These are phyloP conservation scores for Sphaerosporella brunnea DNA, from an alignment of 495 filamentous ascomycete species.

Conservation along the genomic window DNA sequence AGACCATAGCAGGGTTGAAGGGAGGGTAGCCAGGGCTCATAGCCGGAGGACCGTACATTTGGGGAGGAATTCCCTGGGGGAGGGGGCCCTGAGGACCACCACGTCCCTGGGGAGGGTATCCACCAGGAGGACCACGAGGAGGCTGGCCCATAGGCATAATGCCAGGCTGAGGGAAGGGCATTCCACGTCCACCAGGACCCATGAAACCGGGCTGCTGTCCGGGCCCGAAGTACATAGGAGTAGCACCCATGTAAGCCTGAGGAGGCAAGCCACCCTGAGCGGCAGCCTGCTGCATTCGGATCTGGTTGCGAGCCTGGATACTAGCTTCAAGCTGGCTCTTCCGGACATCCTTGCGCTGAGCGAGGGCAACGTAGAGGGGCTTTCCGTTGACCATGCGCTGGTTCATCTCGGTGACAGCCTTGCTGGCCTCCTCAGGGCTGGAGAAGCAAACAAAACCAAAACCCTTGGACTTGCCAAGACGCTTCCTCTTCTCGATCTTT, in stretches of 20 bases:
- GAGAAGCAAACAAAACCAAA: slow-evolving; percentile 99
- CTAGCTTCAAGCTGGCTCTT: slow-evolving; percentile 97
- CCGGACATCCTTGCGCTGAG: slow-evolving; percentile 97
- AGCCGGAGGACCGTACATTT: slow-evolving; percentile 26
- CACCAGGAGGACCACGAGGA: slow-evolving; percentile 42
- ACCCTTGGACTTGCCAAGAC: slow-evolving; percentile 93
- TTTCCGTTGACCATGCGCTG: slow-evolving; percentile 96
- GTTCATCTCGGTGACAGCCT: slow-evolving; percentile 98
- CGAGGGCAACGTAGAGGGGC: slow-evolving; percentile 92
- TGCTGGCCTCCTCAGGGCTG: slow-evolving; percentile 96
- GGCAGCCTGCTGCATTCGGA: slow-evolving; percentile 93
- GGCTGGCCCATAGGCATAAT: slow-evolving; percentile 80
- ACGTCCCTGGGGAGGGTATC: slow-evolving; percentile 36
- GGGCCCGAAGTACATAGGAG: slow-evolving; percentile 70
- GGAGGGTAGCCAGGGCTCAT: slow-evolving; percentile 27
- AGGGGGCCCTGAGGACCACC: slow-evolving; percentile 35
- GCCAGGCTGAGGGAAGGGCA: slow-evolving; percentile 67
- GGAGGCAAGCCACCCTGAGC: slow-evolving; percentile 64
- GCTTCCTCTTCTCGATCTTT: slow-evolving; percentile 41
- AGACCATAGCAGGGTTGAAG: slow-evolving; percentile 24
- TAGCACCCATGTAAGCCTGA: slow-evolving; percentile 11
- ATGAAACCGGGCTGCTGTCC: slow-evolving; percentile 73
- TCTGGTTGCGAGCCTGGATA: slow-evolving; percentile 96
- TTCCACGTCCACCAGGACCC: slow-evolving; percentile 47
- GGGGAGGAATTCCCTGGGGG: slow-evolving; percentile 31